These are phyloP conservation scores for Trichoderma polysporum DNA, from an alignment of 2,329 filamentous ascomycete genomes.

Conservation along the genomic window DNA sequence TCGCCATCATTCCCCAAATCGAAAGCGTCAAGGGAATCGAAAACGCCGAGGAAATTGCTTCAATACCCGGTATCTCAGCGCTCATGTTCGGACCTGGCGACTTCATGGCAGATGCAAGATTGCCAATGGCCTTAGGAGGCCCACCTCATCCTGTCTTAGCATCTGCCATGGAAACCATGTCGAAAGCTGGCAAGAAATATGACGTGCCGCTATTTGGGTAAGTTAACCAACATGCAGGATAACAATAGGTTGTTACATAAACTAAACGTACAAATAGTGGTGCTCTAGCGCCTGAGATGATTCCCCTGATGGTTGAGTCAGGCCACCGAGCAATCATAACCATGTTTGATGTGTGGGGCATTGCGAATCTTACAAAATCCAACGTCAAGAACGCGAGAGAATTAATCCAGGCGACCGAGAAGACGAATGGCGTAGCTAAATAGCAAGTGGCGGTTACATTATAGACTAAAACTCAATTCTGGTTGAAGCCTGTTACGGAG, in stretches of 20 bases:
- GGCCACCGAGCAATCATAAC: conserved; percentile 4
- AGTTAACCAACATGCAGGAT: neutral
- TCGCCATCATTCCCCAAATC: conserved; percentile 8
- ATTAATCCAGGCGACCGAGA: neutral
- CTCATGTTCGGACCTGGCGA: conserved; percentile 17
- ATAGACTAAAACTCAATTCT: neutral
- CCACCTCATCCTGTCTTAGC: neutral
- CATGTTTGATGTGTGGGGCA: conserved; percentile 11
- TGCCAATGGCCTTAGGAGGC: neutral
- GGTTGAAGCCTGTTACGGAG: no score
- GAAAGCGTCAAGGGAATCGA: conserved; percentile 9
- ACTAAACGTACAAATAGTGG: neutral
- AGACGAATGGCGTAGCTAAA: neutral
- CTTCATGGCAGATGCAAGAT: conserved; percentile 1
- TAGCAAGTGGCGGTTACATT: neutral
- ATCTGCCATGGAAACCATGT: conserved; percentile 4
- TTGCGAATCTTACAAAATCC: neutral
- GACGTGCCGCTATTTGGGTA: neutral
- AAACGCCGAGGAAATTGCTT: conserved; percentile 12
- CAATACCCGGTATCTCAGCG: conserved; percentile 7
- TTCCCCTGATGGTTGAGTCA: neutral
- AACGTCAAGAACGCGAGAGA: neutral
- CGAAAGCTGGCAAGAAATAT: conserved; percentile 1
- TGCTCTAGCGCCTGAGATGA: neutral
- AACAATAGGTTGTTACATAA: neutral